Base-by-base conservation (phyloP, 202 grass and related monocot species). In the Eragrostis tef region DNA sequence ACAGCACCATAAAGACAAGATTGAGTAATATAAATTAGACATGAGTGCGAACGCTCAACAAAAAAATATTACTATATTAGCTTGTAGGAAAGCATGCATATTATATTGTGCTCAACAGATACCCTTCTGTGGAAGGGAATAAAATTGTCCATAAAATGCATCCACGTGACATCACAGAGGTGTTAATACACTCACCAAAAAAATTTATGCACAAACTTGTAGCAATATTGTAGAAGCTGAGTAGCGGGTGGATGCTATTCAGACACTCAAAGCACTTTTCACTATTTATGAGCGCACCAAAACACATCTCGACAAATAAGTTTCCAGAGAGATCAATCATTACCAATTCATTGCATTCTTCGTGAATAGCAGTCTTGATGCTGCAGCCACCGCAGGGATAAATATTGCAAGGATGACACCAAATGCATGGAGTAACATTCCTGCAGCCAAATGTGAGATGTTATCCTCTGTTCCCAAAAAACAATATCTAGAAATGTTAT, bases 261-360 rank as follows among this genome's bases (percentile, higher is more conserved):
- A 75, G 13, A 52, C 27, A 14, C 15, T 80, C 15, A 4, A 45
- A 57, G 2, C 14, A 24, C 48, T 56, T 58, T 80, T 14, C 16
- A 69, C 15, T 44, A 57, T 53, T 20, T 27, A 57, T 0, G 2
- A 80, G 39, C 14, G 2, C 15, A 31, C 22, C 16, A 34, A 29
- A 80, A 45, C 9, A 25, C 21, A 36, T 6, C 17, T 20, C 0
- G 3, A 45, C 6, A 69, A 24, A 11, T 71, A 72, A 74, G 56
- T 13, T 59, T 63, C 64, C 14, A 59, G 4, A 79, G 73, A 73
- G 12, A 83, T 71, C 56, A 77, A 69, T 57, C 61, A 24, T 83
- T 98, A 98, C 95, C 95, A 98, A 91, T 88, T 98, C 95, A 98
- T 98, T 70, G 95, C 87, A 87, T 98, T 90, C 60, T 86, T 94